Conservation (phyloP, 1,284 basidiomycete species). For the Mycena citricolor region DNA sequence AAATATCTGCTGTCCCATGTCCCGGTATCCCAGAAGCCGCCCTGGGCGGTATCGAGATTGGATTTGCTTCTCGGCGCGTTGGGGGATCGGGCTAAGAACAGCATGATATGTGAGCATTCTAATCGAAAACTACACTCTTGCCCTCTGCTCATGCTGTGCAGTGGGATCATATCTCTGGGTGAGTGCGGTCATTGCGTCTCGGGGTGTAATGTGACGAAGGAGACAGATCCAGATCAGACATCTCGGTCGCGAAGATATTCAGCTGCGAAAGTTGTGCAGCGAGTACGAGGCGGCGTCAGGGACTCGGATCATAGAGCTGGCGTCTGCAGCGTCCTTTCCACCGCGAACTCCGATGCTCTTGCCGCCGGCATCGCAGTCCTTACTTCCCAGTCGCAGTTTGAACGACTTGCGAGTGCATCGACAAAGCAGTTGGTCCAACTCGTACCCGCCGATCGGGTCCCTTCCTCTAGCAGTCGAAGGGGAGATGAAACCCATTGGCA, state of each 20-base stretch:
- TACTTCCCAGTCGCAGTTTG: conserved; percentile 32
- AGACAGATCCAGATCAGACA: conserved; percentile 65
- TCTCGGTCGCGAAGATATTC: conserved; percentile 51
- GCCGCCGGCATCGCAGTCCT: conserved; percentile 28
- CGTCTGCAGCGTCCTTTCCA: conserved; percentile 9
- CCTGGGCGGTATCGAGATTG: conserved; percentile 57
- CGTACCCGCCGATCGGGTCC: conserved; percentile 18
- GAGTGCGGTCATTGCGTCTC: conserved; percentile 27
- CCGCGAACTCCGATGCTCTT: conserved; percentile 1
- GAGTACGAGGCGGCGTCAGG: conserved; percentile 70
- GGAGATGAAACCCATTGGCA: conserved; percentile 25
- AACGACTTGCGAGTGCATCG: conserved; percentile 33
- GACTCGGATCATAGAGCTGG: conserved; percentile 47
- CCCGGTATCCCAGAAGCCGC: conserved; percentile 5
- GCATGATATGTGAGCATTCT: conserved; percentile 58
- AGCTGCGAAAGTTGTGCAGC: conserved; percentile 52
- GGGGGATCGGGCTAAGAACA: conserved; percentile 64
- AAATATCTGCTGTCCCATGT: conserved; percentile 1
- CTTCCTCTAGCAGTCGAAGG: neutral
- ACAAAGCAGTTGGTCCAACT: conserved; percentile 23
- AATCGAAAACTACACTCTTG: too few relatives aligned
- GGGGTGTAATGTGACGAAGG: conserved; percentile 11
- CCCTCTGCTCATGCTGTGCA: conserved; percentile 30
- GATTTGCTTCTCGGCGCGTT: conserved; percentile 59
- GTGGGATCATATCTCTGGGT: conserved; percentile 68